These are phyloP conservation scores for Eucalyptus leucophloia DNA, from an alignment of 345 rosid species.

Conservation along the genomic window DNA sequence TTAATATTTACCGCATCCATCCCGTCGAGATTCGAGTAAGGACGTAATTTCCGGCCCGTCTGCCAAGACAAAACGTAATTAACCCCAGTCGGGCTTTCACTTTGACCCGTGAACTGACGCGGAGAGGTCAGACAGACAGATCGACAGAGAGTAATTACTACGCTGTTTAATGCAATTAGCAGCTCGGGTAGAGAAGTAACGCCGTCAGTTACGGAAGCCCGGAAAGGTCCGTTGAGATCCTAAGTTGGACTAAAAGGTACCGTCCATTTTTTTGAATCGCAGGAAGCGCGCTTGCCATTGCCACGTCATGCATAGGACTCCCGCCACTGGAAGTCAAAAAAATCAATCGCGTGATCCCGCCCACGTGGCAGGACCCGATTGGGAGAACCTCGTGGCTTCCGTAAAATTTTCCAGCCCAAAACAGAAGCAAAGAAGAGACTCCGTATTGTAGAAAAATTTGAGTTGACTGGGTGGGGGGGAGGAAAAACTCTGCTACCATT, in stretches of 20 bases:
- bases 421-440: neutral
- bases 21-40: neutral
- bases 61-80: neutral
- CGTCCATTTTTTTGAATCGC: neutral
- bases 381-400: neutral
- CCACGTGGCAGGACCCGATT: neutral
- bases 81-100: neutral
- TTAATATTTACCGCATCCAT: neutral
- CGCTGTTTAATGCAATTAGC: neutral
- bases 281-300: neutral
- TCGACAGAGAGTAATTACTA: neutral
- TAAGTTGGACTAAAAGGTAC: neutral
- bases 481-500: neutral
- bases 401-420: neutral
- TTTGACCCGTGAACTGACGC: neutral
- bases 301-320: neutral
- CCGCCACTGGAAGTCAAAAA: neutral
- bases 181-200: neutral
- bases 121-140: neutral
- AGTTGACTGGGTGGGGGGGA: neutral
- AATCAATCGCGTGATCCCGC: neutral
- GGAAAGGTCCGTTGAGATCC: neutral
- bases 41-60: neutral
- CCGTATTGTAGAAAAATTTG: neutral
- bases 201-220: neutral